Base-by-base conservation (phyloP, 2,329 filamentous ascomycete species). In the Cryphonectria carpinicola region DNA sequence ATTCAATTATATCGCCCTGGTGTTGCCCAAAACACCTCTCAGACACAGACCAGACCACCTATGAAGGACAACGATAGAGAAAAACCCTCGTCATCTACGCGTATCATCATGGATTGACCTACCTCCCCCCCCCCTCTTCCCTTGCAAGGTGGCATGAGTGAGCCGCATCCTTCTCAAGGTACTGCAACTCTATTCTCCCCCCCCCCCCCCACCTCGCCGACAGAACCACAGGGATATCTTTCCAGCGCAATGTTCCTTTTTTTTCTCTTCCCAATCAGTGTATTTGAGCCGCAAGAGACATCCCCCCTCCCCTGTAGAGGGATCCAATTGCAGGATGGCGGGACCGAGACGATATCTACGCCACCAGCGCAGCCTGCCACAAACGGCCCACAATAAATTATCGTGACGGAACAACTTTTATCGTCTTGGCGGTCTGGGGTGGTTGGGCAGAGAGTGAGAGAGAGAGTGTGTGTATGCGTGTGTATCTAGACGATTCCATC, bases 321-420 rank as follows among this genome's bases (percentile, higher is more conserved):
- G 35, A 19, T 35, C 54, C 54, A 58, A 58, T 58, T 58, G 54
- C 54, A 58, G 54, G 54, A 35, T 19, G 14, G 25, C 6, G 28
- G 54, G 32, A 32, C 54, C 54, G 54, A 58, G 54, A 58, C 54
- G 54, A 19, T 58, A 32, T 35, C 54, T 17, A 61, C 32, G 58
- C 58, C 58, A 61, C 32, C 35, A 61, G 10, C 11, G 35, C 58
- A 61, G 25, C 22, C 58, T 61, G 58, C 58, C 32, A 61, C 32
- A 39, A 39, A 14, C 58, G 58, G 58, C 58, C 58, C 58, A 39
- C 58, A 61, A n/a, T n/a, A 49, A 22, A n/a, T 49, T n/a, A 39
- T 39, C 10, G 25, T 35, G 32, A 37, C 35, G 58, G 35, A 39
- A 61, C 19, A 39, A 39, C 25, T 61, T 61, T 11, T 19, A 22